Evolutionary conservation across 495 filamentous ascomycete species (phyloP).

Genomic region (Achaetomiella virescens): DNA sequence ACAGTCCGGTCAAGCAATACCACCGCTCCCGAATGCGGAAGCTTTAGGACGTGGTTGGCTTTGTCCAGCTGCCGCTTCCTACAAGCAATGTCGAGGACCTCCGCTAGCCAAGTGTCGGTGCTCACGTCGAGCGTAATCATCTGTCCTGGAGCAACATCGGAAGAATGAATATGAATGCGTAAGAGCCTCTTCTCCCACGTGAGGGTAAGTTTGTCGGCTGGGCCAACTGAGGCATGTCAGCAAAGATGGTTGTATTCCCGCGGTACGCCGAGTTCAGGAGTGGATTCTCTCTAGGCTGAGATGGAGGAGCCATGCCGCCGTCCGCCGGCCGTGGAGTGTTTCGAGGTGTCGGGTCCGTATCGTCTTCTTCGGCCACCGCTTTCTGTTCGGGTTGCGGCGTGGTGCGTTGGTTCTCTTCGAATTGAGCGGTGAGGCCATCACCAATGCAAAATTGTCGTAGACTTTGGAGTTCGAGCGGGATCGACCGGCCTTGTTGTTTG

Average conservation of each 20-base stretch:
- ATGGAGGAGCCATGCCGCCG: slow-evolving; percentile 21
- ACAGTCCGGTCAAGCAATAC: slow-evolving; percentile 80
- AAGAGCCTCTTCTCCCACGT: slow-evolving; percentile 80
- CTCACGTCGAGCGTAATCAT: slow-evolving; percentile 77
- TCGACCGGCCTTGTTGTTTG: slow-evolving; percentile 68
- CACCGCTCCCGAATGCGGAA: slow-evolving; percentile 76
- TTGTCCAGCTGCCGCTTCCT: slow-evolving; percentile 86
- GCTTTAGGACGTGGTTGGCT: slow-evolving; percentile 79
- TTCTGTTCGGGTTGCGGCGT: slow-evolving; percentile 67
- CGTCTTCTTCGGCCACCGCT: slow-evolving; percentile 39
- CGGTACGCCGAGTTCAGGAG: slow-evolving; percentile 53
- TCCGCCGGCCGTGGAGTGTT: slow-evolving; percentile 40
- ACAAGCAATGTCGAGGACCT: slow-evolving; percentile 87
- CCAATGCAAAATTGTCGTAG: slow-evolving; percentile 90
- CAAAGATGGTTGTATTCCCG: slow-evolving; percentile 48
- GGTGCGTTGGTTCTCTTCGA: slow-evolving; percentile 65
- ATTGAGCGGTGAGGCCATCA: slow-evolving; percentile 70
- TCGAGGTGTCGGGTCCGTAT: slow-evolving; percentile 34
- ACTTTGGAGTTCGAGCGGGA: slow-evolving; percentile 71
- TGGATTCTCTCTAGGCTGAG: slow-evolving; percentile 49
- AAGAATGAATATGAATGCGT: slow-evolving; percentile 68
- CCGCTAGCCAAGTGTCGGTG: slow-evolving; percentile 89
- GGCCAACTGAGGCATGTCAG: slow-evolving; percentile 58
- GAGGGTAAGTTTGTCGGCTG: slow-evolving; percentile 53
- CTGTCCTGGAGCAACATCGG: slow-evolving; percentile 54